Conservation (phyloP, 768 basidiomycete species). For the Grammothele lineata region DNA sequence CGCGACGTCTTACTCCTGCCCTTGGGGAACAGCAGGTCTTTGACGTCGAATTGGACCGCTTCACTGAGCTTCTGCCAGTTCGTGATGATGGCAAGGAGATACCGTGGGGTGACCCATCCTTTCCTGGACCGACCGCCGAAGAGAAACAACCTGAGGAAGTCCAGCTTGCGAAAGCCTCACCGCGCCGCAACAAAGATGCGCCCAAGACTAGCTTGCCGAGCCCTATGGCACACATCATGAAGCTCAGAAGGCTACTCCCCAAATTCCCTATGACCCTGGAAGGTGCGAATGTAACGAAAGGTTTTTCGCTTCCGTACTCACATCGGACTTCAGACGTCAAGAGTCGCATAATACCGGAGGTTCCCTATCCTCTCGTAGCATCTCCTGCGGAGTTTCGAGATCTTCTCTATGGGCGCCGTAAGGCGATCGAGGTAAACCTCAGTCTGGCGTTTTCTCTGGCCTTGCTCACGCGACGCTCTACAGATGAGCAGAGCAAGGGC, state of each 20-base stretch:
- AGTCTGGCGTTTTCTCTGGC: slow-evolving; percentile 9
- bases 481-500: slow-evolving; percentile 46
- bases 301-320: too few species aligned
- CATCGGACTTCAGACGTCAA: slow-evolving; percentile 33
- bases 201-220: too few species aligned
- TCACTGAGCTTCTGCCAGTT: slow-evolving; percentile 34
- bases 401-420: slow-evolving; percentile 39
- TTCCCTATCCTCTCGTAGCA: slow-evolving; percentile 37
- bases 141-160: slow-evolving; percentile 4
- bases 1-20: slow-evolving; percentile 31
- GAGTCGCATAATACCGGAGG: slow-evolving; percentile 21
- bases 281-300: too few species aligned
- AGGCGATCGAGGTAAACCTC: slow-evolving; percentile 49
- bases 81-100: slow-evolving; percentile 8
- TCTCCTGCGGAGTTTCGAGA: slow-evolving; percentile 30
- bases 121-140: not conserved
- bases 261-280: slow-evolving; percentile 41
- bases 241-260: slow-evolving; percentile 34
- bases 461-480: not conserved
- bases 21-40: slow-evolving; percentile 48
- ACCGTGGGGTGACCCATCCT: slow-evolving; percentile 8
- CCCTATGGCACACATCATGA: slow-evolving; percentile 23
- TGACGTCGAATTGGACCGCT: slow-evolving; percentile 45
- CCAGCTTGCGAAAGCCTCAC: too few species aligned
- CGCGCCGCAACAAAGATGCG: too few species aligned